These are phyloP conservation scores for Hypoxylon sp. DNA, from an alignment of 2,329 filamentous ascomycete species.

Conservation along the genomic window DNA sequence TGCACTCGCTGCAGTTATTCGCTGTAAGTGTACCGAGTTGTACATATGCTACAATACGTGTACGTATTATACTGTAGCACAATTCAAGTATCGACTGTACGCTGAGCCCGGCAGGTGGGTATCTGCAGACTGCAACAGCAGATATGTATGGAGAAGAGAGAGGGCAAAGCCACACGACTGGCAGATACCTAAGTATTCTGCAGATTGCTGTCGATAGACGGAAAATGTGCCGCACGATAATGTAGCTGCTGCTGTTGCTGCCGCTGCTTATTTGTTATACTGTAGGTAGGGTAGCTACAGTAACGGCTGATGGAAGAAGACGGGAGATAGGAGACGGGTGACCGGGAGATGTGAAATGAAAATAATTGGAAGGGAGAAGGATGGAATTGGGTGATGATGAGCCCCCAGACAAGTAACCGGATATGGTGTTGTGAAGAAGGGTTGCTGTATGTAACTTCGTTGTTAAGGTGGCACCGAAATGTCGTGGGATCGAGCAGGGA, in stretches of 20 bases:
- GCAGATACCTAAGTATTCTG: neutral
- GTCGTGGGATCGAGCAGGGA: conserved; percentile 43
- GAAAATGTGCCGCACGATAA: neutral
- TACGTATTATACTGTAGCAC: conserved; percentile 42
- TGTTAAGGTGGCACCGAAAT: conserved; percentile 32
- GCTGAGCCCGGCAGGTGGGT: conserved; percentile 32
- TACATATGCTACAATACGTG: conserved; percentile 37
- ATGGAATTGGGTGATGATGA: conserved; percentile 8
- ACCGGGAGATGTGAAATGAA: conserved; percentile 26
- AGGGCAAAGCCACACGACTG: conserved; percentile 34
- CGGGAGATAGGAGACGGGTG: conserved; percentile 4
- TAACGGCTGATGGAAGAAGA: conserved; percentile 23
- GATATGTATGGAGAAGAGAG: conserved; percentile 1
- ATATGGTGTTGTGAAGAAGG: conserved; percentile 19
- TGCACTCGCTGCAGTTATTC: conserved; percentile 21
- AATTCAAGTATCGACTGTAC: conserved; percentile 16
- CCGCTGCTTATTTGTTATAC: conserved; percentile 13
- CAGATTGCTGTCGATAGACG: neutral
- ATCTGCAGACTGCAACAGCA: conserved; percentile 25
- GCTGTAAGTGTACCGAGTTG: conserved; percentile 28
- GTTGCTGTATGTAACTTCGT: conserved; percentile 25
- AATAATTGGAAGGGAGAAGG: conserved; percentile 15
- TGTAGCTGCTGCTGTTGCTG: neutral
- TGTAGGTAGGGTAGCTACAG: conserved; percentile 22
- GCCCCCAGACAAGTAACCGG: conserved; percentile 7